Percentiles rank a stretch among this genome's conserved stretches.
Evolutionary conservation across 768 basidiomycete species (phyloP).

Genomic region (Termitomyces sp.): DNA sequence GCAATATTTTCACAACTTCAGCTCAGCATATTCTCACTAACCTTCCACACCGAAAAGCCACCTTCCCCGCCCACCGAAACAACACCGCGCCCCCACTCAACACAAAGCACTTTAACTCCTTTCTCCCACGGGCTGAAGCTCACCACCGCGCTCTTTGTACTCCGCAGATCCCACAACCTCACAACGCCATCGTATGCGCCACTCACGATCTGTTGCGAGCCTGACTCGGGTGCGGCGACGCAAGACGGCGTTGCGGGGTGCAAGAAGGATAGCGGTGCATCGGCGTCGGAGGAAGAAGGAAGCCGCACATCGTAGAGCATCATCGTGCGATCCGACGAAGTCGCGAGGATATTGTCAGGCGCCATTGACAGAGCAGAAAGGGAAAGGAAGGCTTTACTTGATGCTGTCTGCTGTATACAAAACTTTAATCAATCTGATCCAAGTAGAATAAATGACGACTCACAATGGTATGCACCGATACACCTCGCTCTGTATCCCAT

Average conservation of each 20-base stretch:
- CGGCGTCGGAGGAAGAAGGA: conserved; percentile 18
- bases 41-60: conserved; percentile 63
- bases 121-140: conserved; percentile 61
- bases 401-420: conserved; percentile 43
- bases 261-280: conserved; percentile 39
- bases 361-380: conserved; percentile 34
- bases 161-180: conserved; percentile 76
- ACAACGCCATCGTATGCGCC: conserved; percentile 80
- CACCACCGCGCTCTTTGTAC: conserved; percentile 59
- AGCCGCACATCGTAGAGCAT: conserved; percentile 67
- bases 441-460: conserved; percentile 21
- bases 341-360: conserved; percentile 43
- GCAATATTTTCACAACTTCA: no score
- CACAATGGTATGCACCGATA: conserved; percentile 71
- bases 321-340: conserved; percentile 74
- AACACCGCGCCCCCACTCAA: conserved; percentile 56
- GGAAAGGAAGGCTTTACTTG: conserved; percentile 75
- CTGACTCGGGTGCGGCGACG: conserved; percentile 27
- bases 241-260: conserved; percentile 71
- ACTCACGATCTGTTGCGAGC: conserved; percentile 54
- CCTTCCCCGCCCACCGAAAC: conserved; percentile 62
- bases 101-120: conserved; percentile 51
- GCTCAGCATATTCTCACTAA: conserved; percentile 15
- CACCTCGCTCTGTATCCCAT: conserved; percentile 83
- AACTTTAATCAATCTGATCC: not conserved